Evolutionary conservation across 2,329 filamentous ascomycete species (phyloP).

Genomic region (Meredithiella fracta): DNA sequence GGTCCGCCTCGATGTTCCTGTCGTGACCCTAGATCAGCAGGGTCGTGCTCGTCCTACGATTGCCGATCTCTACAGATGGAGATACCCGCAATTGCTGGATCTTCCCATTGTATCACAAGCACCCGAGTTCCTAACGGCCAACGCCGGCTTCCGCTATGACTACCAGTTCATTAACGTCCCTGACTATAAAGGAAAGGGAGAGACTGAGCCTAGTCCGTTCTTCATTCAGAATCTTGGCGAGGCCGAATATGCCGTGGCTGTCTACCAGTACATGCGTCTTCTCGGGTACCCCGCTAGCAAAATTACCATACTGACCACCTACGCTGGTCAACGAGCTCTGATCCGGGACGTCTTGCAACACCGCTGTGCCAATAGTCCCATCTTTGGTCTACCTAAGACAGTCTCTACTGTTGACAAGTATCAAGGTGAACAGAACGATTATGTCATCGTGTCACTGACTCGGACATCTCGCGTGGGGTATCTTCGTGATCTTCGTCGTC

Average conservation of each 20-base stretch:
- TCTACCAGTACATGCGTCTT: slow-evolving; percentile 94
- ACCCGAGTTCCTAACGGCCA: slow-evolving; percentile 62
- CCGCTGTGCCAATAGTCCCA: slow-evolving; percentile 62
- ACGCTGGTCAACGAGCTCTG: slow-evolving; percentile 78
- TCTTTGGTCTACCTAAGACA: slow-evolving; percentile 79
- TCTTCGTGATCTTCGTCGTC: slow-evolving; percentile 75
- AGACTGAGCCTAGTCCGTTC: slow-evolving; percentile 78
- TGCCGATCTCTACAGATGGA: slow-evolving; percentile 82
- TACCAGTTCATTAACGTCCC: slow-evolving; percentile 95
- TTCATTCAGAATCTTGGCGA: slow-evolving; percentile 95
- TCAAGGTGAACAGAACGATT: slow-evolving; percentile 98
- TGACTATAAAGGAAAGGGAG: slow-evolving; percentile 80
- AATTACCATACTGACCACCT: slow-evolving; percentile 84
- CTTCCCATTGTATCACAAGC: slow-evolving; percentile 54
- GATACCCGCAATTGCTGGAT: slow-evolving; percentile 67
- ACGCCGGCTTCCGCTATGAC: slow-evolving; percentile 82
- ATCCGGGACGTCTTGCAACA: slow-evolving; percentile 74
- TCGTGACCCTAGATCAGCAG: slow-evolving; percentile 80
- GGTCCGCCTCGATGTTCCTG: slow-evolving; percentile 80
- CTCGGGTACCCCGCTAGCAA: slow-evolving; percentile 72
- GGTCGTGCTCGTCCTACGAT: slow-evolving; percentile 78
- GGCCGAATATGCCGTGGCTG: slow-evolving; percentile 87
- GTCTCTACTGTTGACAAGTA: slow-evolving; percentile 97
- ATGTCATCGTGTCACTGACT: slow-evolving; percentile 84
- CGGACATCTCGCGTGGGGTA: slow-evolving; percentile 82